Evolutionary conservation across 192 early-diverging fungal species (phyloP).

Genomic region (Coemansia sp.): DNA sequence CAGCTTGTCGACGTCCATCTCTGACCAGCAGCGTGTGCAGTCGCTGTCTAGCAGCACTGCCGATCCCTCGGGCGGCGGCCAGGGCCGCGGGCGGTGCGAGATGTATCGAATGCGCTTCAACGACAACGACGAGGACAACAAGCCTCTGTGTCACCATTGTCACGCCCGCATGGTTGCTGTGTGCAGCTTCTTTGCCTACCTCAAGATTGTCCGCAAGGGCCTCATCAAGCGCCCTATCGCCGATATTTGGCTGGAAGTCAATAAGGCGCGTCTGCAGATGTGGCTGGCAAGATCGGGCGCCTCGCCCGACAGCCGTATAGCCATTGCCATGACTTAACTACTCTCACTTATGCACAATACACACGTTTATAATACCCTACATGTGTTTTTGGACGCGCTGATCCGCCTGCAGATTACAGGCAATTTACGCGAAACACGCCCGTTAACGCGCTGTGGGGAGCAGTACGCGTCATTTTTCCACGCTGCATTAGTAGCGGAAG

Average conservation of each 20-base stretch:
- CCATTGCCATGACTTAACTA: constrained; percentile 12
- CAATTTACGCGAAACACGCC: constrained; percentile 9
- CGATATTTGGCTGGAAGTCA: constrained; percentile 54
- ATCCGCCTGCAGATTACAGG: neutral
- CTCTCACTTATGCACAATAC: neutral
- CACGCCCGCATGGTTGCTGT: constrained; percentile 49
- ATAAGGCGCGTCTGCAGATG: constrained; percentile 49
- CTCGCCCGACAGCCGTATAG: constrained; percentile 35
- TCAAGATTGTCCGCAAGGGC: constrained; percentile 47
- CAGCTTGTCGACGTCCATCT: neutral
- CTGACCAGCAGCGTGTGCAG: constrained; percentile 11
- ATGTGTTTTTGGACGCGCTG: neutral
- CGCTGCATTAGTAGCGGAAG: neutral
- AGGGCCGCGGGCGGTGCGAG: constrained; percentile 13
- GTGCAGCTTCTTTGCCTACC: constrained; percentile 54
- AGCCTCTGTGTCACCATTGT: constrained; percentile 44
- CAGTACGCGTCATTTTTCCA: neutral
- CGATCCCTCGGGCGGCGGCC: neutral
- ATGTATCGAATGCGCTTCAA: constrained; percentile 50
- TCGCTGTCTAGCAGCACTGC: constrained; percentile 1
- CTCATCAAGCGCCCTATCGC: constrained; percentile 51
- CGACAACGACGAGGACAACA: constrained; percentile 47
- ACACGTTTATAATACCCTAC: neutral
- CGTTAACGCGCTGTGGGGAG: neutral
- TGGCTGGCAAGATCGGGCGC: constrained; percentile 51